phyloP scores from a whole-genome alignment of 169 alveolate genomes.

The Miamiensis avidus region DNA sequence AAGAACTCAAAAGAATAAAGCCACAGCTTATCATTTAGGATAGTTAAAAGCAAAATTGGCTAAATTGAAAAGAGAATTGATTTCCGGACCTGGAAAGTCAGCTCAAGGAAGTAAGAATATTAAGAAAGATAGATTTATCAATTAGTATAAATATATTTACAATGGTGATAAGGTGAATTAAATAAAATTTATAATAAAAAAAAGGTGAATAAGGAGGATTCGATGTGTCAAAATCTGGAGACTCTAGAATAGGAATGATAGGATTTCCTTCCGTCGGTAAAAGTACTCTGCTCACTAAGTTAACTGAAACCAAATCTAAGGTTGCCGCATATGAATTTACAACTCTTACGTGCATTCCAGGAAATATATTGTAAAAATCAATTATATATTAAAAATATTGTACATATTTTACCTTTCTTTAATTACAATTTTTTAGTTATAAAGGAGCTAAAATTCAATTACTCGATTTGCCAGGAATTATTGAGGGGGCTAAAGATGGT shows the following conservation, averaged over 20 bases:
- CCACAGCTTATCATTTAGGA: slow-evolving; percentile 98
- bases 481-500: slow-evolving; percentile 98
- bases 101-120: slow-evolving; percentile 16
- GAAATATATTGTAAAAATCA: slow-evolving; percentile 79
- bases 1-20: slow-evolving; percentile 98
- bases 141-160: neutral
- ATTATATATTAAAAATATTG: neutral
- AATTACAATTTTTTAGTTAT: slow-evolving; percentile 27
- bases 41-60: slow-evolving; percentile 97
- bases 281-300: slow-evolving; percentile 93
- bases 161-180: neutral
- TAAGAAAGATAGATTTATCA: slow-evolving; percentile 24
- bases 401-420: too few relatives aligned
- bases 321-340: slow-evolving; percentile 99
- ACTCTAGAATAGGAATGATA: slow-evolving; percentile 98
- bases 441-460: slow-evolving; percentile 97
- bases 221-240: slow-evolving; percentile 97
- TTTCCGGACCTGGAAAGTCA: slow-evolving; percentile 73
- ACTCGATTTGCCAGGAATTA: slow-evolving; percentile 97
- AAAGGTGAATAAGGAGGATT: slow-evolving; percentile 92
- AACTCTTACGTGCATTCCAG: slow-evolving; percentile 99
- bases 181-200: neutral
- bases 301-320: slow-evolving; percentile 97
- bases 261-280: slow-evolving; percentile 99
- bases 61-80: slow-evolving; percentile 93